Evolutionary conservation across 75 land plant species (phyloP).

Genomic region (Larix kaempferi): DNA sequence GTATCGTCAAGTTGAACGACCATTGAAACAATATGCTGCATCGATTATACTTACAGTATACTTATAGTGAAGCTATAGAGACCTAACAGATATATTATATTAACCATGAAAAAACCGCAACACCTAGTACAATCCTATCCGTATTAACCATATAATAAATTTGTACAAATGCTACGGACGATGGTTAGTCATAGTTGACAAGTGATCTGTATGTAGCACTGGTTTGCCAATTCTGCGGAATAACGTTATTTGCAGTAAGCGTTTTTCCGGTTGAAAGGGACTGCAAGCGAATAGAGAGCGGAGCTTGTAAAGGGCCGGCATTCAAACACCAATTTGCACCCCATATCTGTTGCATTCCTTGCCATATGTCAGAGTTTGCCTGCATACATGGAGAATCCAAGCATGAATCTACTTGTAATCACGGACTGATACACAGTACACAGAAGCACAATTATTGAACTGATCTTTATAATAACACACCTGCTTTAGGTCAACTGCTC

Average conservation of each 20-base stretch:
- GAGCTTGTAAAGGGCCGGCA: slow-evolving; percentile 29
- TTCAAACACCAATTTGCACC: slow-evolving; percentile 52
- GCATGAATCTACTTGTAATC: not conserved
- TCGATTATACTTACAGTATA: too few species aligned
- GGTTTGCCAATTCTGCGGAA: slow-evolving; percentile 50
- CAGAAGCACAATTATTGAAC: not conserved
- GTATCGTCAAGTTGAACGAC: too few species aligned
- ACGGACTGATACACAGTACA: not conserved
- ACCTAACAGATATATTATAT: too few species aligned
- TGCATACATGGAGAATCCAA: not conserved
- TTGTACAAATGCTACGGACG: too few species aligned
- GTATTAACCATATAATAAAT: too few species aligned
- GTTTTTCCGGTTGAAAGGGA: slow-evolving; percentile 23
- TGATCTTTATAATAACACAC: not conserved
- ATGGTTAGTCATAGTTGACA: slow-evolving; percentile 27
- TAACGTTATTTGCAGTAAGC: slow-evolving; percentile 39
- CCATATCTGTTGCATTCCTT: slow-evolving; percentile 44
- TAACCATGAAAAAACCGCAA: too few species aligned
- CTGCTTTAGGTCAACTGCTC: slow-evolving; percentile 14
- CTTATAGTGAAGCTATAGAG: too few species aligned
- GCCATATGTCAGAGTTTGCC: slow-evolving; percentile 18
- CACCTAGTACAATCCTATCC: too few species aligned
- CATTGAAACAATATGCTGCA: too few species aligned
- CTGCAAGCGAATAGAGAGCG: slow-evolving; percentile 42
- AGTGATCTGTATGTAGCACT: slow-evolving; percentile 30